Percentiles rank a stretch among this genome's conserved stretches.
Conservation (phyloP, 768 basidiomycete species). For the Boletus pseudo-olivaceus region DNA sequence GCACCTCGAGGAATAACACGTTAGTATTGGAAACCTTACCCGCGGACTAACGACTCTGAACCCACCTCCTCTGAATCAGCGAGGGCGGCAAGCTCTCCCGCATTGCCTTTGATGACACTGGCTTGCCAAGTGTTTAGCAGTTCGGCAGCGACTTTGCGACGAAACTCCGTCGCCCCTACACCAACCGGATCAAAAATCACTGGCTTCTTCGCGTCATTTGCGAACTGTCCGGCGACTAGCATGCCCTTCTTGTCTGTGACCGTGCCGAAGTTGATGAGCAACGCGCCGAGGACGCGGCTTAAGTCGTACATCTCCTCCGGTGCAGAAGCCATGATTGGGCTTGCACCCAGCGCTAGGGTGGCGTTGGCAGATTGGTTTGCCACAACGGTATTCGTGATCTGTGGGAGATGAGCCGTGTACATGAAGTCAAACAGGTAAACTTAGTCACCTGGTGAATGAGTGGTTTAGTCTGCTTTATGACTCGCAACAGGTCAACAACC, state of each 20-base stretch:
- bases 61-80: conserved; percentile 71
- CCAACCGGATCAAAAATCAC: conserved; percentile 92
- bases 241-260: conserved; percentile 69
- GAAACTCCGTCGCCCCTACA: conserved; percentile 74
- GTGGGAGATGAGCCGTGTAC: background rate
- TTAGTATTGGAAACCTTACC: background rate
- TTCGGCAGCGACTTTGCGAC: conserved; percentile 55
- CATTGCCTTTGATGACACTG: conserved; percentile 92
- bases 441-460: conserved; percentile 74
- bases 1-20: conserved; percentile 42
- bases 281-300: conserved; percentile 55
- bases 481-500: conserved; percentile 48
- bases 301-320: conserved; percentile 82
- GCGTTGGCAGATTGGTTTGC: conserved; percentile 88
- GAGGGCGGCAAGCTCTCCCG: conserved; percentile 80
- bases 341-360: conserved; percentile 82
- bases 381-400: conserved; percentile 92
- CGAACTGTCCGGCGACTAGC: conserved; percentile 66
- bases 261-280: conserved; percentile 89
- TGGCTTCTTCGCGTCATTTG: conserved; percentile 68
- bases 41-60: background rate
- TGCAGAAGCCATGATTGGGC: conserved; percentile 92
- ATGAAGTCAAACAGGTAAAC: background rate
- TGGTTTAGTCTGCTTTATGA: conserved; percentile 54
- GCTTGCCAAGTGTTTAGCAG: conserved; percentile 78